These are phyloP conservation scores for Podospora conica DNA, from an alignment of 495 filamentous ascomycete genomes.

Conservation along the genomic window DNA sequence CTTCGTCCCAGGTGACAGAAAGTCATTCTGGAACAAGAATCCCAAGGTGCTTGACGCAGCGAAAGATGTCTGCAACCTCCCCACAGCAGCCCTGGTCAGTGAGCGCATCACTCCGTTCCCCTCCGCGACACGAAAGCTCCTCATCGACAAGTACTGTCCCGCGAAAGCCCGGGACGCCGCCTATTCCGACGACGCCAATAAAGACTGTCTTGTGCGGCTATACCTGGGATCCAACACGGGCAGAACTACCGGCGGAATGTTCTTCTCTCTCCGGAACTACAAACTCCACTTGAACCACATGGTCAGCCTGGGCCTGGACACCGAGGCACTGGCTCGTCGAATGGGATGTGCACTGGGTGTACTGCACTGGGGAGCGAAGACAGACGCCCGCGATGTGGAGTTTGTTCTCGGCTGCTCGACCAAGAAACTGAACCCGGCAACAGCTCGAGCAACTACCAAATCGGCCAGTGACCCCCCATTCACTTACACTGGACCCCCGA, in stretches of 20 bases:
- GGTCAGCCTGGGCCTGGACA: constrained; percentile 5
- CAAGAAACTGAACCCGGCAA: neutral
- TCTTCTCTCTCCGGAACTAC: constrained; percentile 19
- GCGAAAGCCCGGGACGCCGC: constrained; percentile 9
- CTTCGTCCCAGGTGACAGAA: neutral
- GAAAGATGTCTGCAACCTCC: constrained; percentile 1
- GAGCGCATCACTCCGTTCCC: constrained; percentile 13
- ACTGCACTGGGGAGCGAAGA: constrained; percentile 17
- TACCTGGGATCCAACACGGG: constrained; percentile 22
- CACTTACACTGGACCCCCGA: constrained; percentile 18
- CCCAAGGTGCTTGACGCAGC: neutral
- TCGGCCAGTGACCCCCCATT: no score
- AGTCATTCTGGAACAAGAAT: neutral
- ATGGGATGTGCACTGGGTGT: constrained; percentile 13
- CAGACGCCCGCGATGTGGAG: constrained; percentile 16
- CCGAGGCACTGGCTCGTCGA: neutral
- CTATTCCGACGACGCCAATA: constrained; percentile 13
- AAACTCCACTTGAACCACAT: constrained; percentile 20
- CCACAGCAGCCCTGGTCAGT: constrained; percentile 2
- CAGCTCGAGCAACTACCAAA: neutral
- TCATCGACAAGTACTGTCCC: constrained; percentile 27
- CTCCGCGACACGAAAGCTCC: neutral
- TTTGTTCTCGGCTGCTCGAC: constrained; percentile 16
- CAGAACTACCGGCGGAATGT: neutral
- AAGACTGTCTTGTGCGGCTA: constrained; percentile 23